phyloP scores from a whole-genome alignment of 352 stramenopile genomes.

The Paralagenidium karlingii region DNA sequence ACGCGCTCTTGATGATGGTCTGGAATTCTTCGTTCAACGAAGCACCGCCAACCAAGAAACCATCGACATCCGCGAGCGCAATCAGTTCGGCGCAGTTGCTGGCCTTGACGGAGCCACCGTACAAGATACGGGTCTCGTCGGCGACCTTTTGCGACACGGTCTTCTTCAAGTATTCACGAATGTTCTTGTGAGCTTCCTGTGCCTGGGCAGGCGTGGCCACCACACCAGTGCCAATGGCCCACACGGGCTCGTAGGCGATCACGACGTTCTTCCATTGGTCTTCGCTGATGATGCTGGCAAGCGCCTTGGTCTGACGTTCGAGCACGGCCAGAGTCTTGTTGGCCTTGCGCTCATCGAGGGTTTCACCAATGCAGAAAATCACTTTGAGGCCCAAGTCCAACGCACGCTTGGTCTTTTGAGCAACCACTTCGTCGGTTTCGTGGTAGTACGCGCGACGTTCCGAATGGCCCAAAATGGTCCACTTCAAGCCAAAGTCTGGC shows the following conservation, averaged over 20 bases:
- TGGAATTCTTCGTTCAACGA: slow-evolving; percentile 89
- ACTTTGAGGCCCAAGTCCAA: slow-evolving; percentile 82
- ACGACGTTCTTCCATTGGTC: slow-evolving; percentile 77
- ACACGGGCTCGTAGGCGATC: slow-evolving; percentile 96
- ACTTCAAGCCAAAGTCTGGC: slow-evolving; percentile 53
- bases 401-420: slow-evolving; percentile 88
- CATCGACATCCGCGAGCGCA: slow-evolving; percentile 72
- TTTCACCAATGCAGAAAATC: slow-evolving; percentile 97
- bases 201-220: slow-evolving; percentile 93
- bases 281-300: slow-evolving; percentile 77
- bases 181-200: slow-evolving; percentile 85
- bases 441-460: slow-evolving; percentile 85
- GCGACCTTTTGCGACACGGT: slow-evolving; percentile 65
- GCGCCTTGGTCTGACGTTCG: slow-evolving; percentile 90
- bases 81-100: slow-evolving; percentile 87
- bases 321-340: slow-evolving; percentile 88
- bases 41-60: slow-evolving; percentile 90
- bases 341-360: slow-evolving; percentile 78
- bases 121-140: slow-evolving; percentile 77
- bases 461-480: slow-evolving; percentile 86
- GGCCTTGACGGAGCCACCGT: slow-evolving; percentile 88
- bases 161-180: slow-evolving; percentile 56
- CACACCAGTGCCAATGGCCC: slow-evolving; percentile 95
- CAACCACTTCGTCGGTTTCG: slow-evolving; percentile 88
- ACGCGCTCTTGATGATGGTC: slow-evolving; percentile 65